Evolutionary conservation across 2,329 filamentous ascomycete species (phyloP).

Genomic region (Xylaria multiplex): DNA sequence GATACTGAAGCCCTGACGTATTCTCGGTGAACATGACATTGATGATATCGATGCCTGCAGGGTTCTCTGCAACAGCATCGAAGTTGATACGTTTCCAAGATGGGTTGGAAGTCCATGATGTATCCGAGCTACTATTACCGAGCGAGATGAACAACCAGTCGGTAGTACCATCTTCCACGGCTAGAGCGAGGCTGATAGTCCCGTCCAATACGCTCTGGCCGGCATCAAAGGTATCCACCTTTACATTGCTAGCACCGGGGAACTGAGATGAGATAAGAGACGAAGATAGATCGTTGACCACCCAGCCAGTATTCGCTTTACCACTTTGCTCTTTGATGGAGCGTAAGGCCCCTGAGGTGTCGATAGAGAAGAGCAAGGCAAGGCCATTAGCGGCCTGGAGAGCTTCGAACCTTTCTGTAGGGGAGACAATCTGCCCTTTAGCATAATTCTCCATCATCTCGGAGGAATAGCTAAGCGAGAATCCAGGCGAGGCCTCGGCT

Average conservation of each 20-base stretch:
- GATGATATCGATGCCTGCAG: neutral
- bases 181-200: slow-evolving; percentile 12
- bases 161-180: neutral
- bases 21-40: slow-evolving; percentile 18
- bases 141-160: slow-evolving; percentile 17
- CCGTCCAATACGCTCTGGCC: slow-evolving; percentile 19
- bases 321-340: slow-evolving; percentile 18
- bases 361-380: slow-evolving; percentile 18
- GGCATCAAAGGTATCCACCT: slow-evolving; percentile 3
- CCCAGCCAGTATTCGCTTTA: slow-evolving; percentile 8
- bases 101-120: slow-evolving; percentile 11
- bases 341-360: slow-evolving; percentile 11
- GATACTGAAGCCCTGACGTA: slow-evolving; percentile 3
- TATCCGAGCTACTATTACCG: slow-evolving; percentile 10
- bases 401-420: slow-evolving; percentile 18
- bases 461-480: slow-evolving; percentile 11
- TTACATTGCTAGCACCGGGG: neutral
- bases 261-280: slow-evolving; percentile 8
- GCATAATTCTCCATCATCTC: slow-evolving; percentile 25
- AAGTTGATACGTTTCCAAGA: slow-evolving; percentile 9
- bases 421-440: slow-evolving; percentile 12
- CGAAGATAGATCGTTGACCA: slow-evolving; percentile 6
- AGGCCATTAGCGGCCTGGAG: slow-evolving; percentile 18
- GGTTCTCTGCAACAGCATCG: slow-evolving; percentile 18
- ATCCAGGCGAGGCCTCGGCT: slow-evolving; percentile 8